Evolutionary conservation across 1,284 basidiomycete genomes (phyloP), one percentile per base, ranked within the genome.

Genomic region (Cerrena zonata): DNA sequence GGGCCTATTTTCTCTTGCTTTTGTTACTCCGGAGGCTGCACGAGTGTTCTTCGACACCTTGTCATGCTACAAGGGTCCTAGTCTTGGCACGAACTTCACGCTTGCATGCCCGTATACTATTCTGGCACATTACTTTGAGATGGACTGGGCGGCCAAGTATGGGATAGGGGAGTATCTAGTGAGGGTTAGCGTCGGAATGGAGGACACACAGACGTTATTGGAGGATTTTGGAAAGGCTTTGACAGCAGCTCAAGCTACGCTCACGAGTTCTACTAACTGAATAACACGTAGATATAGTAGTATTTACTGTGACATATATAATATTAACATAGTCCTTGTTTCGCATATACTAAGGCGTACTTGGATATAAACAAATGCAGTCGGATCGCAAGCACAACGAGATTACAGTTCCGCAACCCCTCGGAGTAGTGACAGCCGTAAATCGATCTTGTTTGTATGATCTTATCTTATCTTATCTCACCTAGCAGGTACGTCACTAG

Each of bases 61-160:
- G 21, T 72, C 77, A 4, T 94, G 86, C 66, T 81, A 82, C 56
- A 99, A 98, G 67, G 96, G 95, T 1, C 96, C 95, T 0, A 90
- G 86, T 61, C 77, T 98, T 19, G 95, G 95, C 1, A 98, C 94
- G 30, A 97, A 94, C 73, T 96, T 98, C 68, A 98, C 95, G 1
- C 78, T 96, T 13, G 92, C 91, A 23, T 91, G 85, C 60, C 95
- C 95, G 21, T 99, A 94, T 66, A 89, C 92, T 2, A 86, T 99
- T 54, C 75, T 99, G 21, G 96, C 92, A 22, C 96, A 99, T 66
- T 98, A 88, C 60, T 65, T 73, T 2, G 96, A 99, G 69, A 71
- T 97, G 51, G 89, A 90, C 27, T 99, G 96, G 96, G 95, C 94
- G 4, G 84, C 79, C 25, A 68, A 75, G 54, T 94, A 82, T 66